Base-by-base conservation (phyloP, 1,284 basidiomycete genomes). In the Athelia psychrophila region DNA sequence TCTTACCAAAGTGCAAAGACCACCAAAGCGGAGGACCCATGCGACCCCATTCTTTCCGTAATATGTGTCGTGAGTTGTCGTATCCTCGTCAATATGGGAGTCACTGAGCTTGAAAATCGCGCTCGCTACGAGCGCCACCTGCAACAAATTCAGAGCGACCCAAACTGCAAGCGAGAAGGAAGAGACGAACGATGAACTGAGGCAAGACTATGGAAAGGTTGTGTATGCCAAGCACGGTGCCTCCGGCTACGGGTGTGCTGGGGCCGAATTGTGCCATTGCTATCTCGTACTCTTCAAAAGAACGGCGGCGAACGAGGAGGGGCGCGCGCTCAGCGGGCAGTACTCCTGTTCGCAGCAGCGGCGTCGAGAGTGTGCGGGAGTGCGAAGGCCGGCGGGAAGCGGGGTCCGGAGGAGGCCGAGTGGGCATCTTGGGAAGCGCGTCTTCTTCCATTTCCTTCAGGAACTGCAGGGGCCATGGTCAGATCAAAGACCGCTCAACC, bases 21-120 rank as follows among this genome's bases (percentile, higher is more conserved):
- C 95, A 46, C 95, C 95, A 62, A 97, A 97, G 13, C 94, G 83
- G 48, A 98, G 71, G 3, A 97, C 92, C 94, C 95, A 98, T 1
- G 88, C 91, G 19, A 95, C 91, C 44, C 93, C 93, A 52, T 84
- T 86, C 74, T 92, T 93, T 38, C 86, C 90, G 54, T 80, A 77
- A 65, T 88, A 91, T 2, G 86, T 80, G 50, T 77, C 73, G 50
- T 81, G 77, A 46, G 75, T 72, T 19, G 68, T 67, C 9, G 72
- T 70, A 49, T 76, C 66, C 3, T 70, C 64, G 15, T 71, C 67
- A 10, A 59, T 57, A 12, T 75, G 70, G 24, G 78, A 80, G 60
- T 94, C 91, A 1, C 89, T 88, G 30, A 87, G 64, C 49, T 80
- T 80, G 80, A 98, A 98, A 61, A 98, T 97, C 42, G 87, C 68